Evolutionary conservation across 1,139 yeast species (phyloP), one percentile per base, ranked within the genome.

Genomic region (Torulaspora globosa): DNA sequence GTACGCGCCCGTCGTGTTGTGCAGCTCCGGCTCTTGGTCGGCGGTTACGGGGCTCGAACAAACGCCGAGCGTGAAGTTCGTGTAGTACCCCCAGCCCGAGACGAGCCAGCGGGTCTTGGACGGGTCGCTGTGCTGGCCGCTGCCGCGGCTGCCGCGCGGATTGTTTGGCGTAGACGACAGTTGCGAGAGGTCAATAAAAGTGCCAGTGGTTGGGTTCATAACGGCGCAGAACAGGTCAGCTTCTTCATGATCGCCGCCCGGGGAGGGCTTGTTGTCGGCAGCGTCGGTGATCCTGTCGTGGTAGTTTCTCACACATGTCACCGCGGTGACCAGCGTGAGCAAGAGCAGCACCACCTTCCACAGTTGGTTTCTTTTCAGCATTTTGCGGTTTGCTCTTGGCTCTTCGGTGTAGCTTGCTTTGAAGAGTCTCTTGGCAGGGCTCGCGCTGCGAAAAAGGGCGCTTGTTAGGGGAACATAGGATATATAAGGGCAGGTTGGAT

Each of bases 21-120:
- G 55, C 28, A 71, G 68, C 38, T 71, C 72, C 10, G 65, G 65
- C 2, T 60, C 61, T 18, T 52, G 52, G n/a, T 58, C 58, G 39
- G 52, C 51, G 12, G 56, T 54, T 9, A 67, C 55, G n/a, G 69
- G 65, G 8, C 81, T 71, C 6, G 89, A 78, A 59, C 97, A 89
- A 3, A 89, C 72, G 8, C 94, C 92, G 35, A 89, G 57, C 0
- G 96, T 84, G 67, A 82, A 89, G 65, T 89, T 89, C 44, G 72
- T 73, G 15, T 83, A 82, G 55, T 78, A 78, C 55, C 84, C 95
- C 59, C 75, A 76, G 0, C 95, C 95, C 50, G 75, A 74, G 3
- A 90, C 80, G 37, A 73, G 67, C 88, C 92, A 87, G 36, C 61
- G 55, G 10, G 58, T 52, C 46, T 55, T 53, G n/a, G n/a, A n/a